phyloP scores from a whole-genome alignment of 345 rosid species.

The Erodium maritimum region DNA sequence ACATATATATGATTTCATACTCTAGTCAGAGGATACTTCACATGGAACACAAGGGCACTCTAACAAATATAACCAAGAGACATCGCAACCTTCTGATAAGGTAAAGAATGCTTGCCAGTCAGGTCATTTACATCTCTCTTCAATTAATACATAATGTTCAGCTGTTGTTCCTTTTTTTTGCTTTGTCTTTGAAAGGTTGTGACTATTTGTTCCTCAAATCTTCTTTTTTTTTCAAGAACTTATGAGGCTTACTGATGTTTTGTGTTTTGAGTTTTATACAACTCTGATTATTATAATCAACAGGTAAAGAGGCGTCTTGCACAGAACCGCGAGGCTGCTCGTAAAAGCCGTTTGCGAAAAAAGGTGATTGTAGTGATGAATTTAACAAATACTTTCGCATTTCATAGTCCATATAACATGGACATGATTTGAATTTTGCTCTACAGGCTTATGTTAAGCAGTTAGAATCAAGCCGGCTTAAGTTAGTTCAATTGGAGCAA shows the following conservation, averaged over 20 bases:
- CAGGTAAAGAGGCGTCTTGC: not conserved
- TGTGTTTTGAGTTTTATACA: not conserved
- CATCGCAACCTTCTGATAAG: conserved; percentile 57
- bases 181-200: no score
- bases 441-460: conserved; percentile 43
- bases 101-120: conserved; percentile 11
- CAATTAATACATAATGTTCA: no score
- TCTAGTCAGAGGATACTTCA: conserved; percentile 62
- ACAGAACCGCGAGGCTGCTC: not conserved
- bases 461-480: conserved; percentile 37
- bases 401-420: not conserved
- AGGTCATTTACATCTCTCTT: no score
- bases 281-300: not conserved
- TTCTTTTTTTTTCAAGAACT: not conserved
- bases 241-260: not conserved
- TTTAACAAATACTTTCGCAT: not conserved
- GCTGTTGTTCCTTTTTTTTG: no score
- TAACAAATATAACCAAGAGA: conserved; percentile 62
- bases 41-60: conserved; percentile 37
- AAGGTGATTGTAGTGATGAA: not conserved
- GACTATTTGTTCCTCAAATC: no score
- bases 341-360: not conserved
- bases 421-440: not conserved
- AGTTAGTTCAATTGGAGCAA: conserved; percentile 32
- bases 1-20: not conserved